Evolutionary conservation across 108 stramenopile species (phyloP).

Genomic region (Discostella stelligeroides): DNA sequence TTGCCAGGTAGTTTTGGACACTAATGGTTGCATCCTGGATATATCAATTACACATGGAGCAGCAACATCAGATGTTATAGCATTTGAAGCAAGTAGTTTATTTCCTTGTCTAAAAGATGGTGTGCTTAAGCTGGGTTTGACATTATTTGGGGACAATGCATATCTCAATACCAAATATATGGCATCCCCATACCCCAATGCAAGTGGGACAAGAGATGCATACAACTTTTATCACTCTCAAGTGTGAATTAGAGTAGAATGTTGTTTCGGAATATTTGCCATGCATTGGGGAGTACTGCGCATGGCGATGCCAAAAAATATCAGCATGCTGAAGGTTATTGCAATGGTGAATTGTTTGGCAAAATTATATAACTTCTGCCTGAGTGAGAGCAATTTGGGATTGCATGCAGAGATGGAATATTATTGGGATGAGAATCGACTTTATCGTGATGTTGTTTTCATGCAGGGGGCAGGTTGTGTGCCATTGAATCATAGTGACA

Average conservation of each 20-base stretch:
- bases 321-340: slow-evolving; percentile 3
- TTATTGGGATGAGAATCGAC: too few relatives aligned
- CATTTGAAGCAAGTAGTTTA: slow-evolving; percentile 20
- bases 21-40: slow-evolving; percentile 18
- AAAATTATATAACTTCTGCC: slow-evolving; percentile 20
- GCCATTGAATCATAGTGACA: background rate
- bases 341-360: background rate
- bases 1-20: slow-evolving; percentile 29
- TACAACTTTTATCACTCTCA: slow-evolving; percentile 27
- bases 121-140: slow-evolving; percentile 13
- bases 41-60: slow-evolving; percentile 20
- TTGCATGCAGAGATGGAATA: too few relatives aligned
- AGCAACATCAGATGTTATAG: slow-evolving; percentile 18
- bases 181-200: slow-evolving; percentile 34
- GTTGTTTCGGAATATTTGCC: slow-evolving; percentile 32
- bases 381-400: background rate
- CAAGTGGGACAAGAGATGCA: slow-evolving; percentile 1
- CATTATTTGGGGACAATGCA: slow-evolving; percentile 41
- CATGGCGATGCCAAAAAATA: slow-evolving; percentile 11
- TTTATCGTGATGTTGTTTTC: too few relatives aligned
- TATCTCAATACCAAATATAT: slow-evolving; percentile 39
- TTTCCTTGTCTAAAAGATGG: slow-evolving; percentile 6
- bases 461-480: background rate
- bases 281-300: slow-evolving; percentile 30
- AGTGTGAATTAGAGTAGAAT: slow-evolving; percentile 25